Evolutionary conservation across 208 protist species (phyloP), one percentile per base, ranked within the genome.

Genomic region (Paratrypanosoma confusum): DNA sequence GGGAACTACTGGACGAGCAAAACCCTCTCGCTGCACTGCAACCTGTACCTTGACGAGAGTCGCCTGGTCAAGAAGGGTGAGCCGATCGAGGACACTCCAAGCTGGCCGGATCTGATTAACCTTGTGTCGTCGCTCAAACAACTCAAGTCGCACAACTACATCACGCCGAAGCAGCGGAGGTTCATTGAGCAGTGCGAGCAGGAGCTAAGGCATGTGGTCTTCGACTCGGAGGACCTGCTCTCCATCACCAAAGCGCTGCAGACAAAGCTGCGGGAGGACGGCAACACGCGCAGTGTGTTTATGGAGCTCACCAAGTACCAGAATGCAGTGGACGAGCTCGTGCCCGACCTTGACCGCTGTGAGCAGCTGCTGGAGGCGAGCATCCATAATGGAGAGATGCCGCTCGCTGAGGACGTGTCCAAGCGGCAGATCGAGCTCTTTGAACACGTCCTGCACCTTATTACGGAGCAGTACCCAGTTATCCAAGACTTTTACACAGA

Each of bases 291-390:
- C 16, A 71, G 71, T 39, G 67, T 91, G 23, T 83, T 88, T 46
- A 56, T 60, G 16, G 76, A 90, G 25, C 45, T 94, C 11, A 84
- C 81, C 1, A 28, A 63, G 0, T 85, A 88, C 38, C 80, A 94
- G 44, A 85, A 88, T 44, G 64, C 58, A 14, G 81, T 94, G 36
- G 78, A 88, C 53, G 71, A 88, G n/a, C 61, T 94, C 11, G 71
- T 71, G 6, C 85, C 85, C 0, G 77, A 88, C 49, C 59, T 90
- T 18, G 76, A 87, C 26, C 66, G 85, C 39, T 91, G 78, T 39
- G 85, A 94, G 63, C 74, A 90, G 57, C 71, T 94, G 50, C 57
- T 91, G 22, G 81, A 94, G 57, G 71, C 71, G 40, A 84, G 77
- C 31, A 83, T 94, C 23, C 57, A 53, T 17, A 90, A 94, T 40